Evolutionary conservation across 441 rosid species (phyloP).

Genomic region (Flueggea neowawraea): DNA sequence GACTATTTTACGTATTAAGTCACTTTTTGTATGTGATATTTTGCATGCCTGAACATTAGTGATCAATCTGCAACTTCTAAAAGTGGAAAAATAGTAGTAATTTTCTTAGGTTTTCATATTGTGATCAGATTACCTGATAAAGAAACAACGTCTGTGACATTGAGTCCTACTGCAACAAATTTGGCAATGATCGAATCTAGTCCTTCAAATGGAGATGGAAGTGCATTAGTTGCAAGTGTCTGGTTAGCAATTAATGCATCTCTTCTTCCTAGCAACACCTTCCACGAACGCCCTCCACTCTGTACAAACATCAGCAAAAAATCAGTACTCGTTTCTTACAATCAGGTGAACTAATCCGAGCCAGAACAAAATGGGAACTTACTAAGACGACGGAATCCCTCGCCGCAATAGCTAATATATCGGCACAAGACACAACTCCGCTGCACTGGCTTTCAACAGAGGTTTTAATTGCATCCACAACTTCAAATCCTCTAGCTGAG

Average conservation of each 20-base stretch:
- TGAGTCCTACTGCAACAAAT: conserved; percentile 49
- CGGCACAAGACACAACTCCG: conserved; percentile 63
- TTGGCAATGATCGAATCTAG: conserved; percentile 27
- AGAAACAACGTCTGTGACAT: conserved; percentile 48
- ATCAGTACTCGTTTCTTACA: no score
- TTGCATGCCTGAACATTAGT: no score
- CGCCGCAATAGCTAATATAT: conserved; percentile 54
- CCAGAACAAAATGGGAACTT: conserved; percentile 1
- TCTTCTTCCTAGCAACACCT: conserved; percentile 58
- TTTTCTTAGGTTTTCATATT: no score
- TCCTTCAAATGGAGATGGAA: conserved; percentile 44
- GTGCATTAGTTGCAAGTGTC: conserved; percentile 26
- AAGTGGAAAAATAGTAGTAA: no score
- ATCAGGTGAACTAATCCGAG: neutral
- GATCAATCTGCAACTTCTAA: no score
- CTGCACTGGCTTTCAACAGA: conserved; percentile 56
- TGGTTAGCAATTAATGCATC: conserved; percentile 40
- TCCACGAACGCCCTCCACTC: conserved; percentile 72
- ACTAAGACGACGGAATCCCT: conserved; percentile 47
- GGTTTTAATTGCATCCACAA: conserved; percentile 46
- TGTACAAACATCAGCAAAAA: conserved; percentile 13
- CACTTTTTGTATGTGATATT: no score
- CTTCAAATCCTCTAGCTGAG: conserved; percentile 41
- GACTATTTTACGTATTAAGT: no score
- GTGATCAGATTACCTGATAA: conserved; percentile 43